These are phyloP conservation scores for Pythium sp. DNA, from an alignment of 352 stramenopile genomes.

Conservation along the genomic window DNA sequence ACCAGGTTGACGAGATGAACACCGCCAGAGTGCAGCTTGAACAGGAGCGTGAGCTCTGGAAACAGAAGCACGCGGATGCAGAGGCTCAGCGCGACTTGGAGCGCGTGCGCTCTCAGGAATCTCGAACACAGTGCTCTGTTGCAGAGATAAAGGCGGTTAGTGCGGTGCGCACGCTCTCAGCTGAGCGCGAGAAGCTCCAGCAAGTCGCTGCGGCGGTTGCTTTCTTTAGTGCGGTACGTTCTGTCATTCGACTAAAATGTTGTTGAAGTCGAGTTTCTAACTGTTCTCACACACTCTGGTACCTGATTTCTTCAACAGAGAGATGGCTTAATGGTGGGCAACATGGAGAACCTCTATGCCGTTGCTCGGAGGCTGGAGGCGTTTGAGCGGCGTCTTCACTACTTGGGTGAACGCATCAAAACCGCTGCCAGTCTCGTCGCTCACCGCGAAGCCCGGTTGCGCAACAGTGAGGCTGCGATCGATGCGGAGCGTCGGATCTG, in stretches of 20 bases:
- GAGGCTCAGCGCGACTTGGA: constrained; percentile 63
- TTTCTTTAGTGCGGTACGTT: constrained; percentile 37
- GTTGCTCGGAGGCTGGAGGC: constrained; percentile 32
- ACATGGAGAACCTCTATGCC: constrained; percentile 41
- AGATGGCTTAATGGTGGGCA: constrained; percentile 40
- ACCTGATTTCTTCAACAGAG: constrained; percentile 9
- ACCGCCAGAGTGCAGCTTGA: constrained; percentile 19
- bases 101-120: constrained; percentile 28
- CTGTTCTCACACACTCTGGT: no score
- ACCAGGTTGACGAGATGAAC: constrained; percentile 14
- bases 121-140: constrained; percentile 21
- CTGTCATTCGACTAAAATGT: background rate
- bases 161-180: constrained; percentile 43
- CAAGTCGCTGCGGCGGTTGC: constrained; percentile 40
- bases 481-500: constrained; percentile 40
- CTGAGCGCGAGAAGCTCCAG: constrained; percentile 49
- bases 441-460: constrained; percentile 50
- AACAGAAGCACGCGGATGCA: constrained; percentile 48
- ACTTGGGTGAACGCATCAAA: constrained; percentile 38
- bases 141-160: constrained; percentile 44
- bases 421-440: constrained; percentile 38
- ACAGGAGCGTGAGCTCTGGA: constrained; percentile 44
- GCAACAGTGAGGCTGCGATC: constrained; percentile 68
- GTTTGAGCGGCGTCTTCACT: constrained; percentile 35
- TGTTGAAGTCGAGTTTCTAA: no score